phyloP scores from a whole-genome alignment of 1,139 yeast species.

The Diutina neorugosa region DNA sequence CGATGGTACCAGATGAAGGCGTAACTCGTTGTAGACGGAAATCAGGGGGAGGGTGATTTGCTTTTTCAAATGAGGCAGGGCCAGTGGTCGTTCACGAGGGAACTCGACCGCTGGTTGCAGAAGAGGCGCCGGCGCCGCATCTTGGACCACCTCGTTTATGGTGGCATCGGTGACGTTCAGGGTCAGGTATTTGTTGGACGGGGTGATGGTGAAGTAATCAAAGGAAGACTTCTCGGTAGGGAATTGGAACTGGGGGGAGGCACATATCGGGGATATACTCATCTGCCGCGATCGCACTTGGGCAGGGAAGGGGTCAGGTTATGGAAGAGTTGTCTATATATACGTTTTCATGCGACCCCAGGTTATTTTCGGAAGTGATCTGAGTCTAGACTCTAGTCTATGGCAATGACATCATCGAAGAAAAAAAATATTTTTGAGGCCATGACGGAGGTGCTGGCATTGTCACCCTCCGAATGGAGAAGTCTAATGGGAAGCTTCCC shows the following conservation, averaged over 20 bases:
- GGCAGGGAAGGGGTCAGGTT: neutral
- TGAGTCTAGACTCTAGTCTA: neutral
- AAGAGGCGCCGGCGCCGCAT: neutral
- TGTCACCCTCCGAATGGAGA: neutral
- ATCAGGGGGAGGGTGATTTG: conserved; percentile 1
- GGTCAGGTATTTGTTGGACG: neutral
- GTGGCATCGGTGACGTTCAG: conserved; percentile 3
- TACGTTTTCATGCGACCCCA: neutral
- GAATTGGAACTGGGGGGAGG: conserved; percentile 4
- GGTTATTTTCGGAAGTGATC: neutral
- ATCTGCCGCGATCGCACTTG: neutral
- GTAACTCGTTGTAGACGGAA: neutral
- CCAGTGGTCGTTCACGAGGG: neutral
- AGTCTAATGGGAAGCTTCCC: too few species aligned
- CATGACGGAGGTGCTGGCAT: neutral
- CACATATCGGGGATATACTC: conserved; percentile 4
- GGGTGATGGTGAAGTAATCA: neutral
- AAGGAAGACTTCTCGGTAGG: neutral
- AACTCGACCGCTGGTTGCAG: neutral
- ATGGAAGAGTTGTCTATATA: neutral
- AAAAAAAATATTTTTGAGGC: neutral
- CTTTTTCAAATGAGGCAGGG: neutral
- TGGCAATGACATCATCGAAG: neutral
- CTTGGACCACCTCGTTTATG: conserved; percentile 1
- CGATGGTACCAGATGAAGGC: neutral